A percentile compares a stretch with the other conserved stretches of the same genome.
phyloP scores from a whole-genome alignment of 2,329 filamentous ascomycete species.

The Myriosclerotinia curreyana region DNA sequence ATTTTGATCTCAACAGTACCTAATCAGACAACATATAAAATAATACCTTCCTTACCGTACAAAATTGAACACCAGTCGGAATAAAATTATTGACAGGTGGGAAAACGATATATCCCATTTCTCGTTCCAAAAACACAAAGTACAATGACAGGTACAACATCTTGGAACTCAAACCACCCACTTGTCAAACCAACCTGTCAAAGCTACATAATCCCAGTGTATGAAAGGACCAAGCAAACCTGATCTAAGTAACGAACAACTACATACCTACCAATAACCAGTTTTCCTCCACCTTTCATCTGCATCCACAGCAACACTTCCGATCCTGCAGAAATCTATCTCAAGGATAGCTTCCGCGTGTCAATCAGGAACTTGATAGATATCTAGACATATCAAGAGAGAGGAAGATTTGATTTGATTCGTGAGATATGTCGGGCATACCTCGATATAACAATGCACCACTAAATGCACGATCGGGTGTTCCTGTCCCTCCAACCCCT shows the following conservation, averaged over 20 bases:
- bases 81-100: constrained; percentile 10
- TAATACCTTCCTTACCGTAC: not conserved
- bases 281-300: constrained; percentile 5
- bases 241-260: not conserved
- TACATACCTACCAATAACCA: constrained; percentile 14
- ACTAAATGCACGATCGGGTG: constrained; percentile 50
- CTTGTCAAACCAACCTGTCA: constrained; percentile 17
- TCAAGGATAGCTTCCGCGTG: not conserved
- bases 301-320: not conserved
- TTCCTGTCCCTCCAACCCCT: constrained; percentile 35
- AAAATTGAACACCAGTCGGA: not conserved
- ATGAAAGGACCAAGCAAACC: not conserved
- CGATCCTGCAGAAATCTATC: constrained; percentile 17
- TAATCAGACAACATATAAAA: not conserved
- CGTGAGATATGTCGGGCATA: constrained; percentile 55
- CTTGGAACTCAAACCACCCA: not conserved
- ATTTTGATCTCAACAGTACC: not conserved
- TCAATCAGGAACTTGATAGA: constrained; percentile 5
- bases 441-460: constrained; percentile 58
- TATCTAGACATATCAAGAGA: not conserved
- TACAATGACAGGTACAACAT: constrained; percentile 11
- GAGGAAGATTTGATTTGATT: constrained; percentile 1
- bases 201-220: constrained; percentile 9
- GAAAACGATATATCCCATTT: constrained; percentile 1
- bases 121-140: constrained; percentile 8